These are phyloP conservation scores for Melocanna baccifera DNA, from an alignment of 176 grass and related monocot genomes.

Conservation along the genomic window DNA sequence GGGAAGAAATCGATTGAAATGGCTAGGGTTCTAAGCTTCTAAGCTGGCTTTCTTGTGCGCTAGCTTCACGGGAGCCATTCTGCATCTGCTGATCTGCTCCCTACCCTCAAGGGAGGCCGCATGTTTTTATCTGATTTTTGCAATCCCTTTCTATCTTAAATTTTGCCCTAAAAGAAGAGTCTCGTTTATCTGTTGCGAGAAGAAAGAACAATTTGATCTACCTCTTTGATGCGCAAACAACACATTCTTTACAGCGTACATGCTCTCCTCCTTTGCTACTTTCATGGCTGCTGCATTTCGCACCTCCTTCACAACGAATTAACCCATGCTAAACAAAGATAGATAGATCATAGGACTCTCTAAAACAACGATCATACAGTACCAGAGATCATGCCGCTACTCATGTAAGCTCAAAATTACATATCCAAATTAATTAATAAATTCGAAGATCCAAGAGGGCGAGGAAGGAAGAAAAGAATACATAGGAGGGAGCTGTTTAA, in stretches of 20 bases:
- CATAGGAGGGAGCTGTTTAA: slow-evolving; percentile 38
- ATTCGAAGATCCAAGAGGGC: not conserved
- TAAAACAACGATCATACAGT: not conserved
- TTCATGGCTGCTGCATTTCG: not conserved
- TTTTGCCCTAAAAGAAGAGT: not conserved
- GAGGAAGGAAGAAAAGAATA: slow-evolving; percentile 37
- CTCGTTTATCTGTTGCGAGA: not conserved
- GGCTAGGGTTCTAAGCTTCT: too few species aligned
- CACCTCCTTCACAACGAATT: not conserved
- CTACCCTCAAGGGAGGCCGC: too few species aligned
- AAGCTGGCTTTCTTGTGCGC: not conserved
- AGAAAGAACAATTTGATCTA: not conserved
- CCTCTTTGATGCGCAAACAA: too few species aligned
- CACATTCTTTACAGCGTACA: not conserved
- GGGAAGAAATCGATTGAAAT: too few species aligned
- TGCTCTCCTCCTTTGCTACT: not conserved
- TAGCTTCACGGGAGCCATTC: not conserved
- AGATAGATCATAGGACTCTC: too few species aligned
- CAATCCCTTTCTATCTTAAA: not conserved
- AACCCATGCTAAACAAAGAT: not conserved
- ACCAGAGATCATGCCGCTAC: not conserved
- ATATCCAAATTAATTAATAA: slow-evolving; percentile 21
- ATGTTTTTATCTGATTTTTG: not conserved
- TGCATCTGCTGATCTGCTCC: not conserved
- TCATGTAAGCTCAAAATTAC: not conserved